Percentiles rank a stretch among this genome's conserved stretches.
phyloP scores from a whole-genome alignment of 2,329 filamentous ascomycete genomes.

The Nemania abortiva region DNA sequence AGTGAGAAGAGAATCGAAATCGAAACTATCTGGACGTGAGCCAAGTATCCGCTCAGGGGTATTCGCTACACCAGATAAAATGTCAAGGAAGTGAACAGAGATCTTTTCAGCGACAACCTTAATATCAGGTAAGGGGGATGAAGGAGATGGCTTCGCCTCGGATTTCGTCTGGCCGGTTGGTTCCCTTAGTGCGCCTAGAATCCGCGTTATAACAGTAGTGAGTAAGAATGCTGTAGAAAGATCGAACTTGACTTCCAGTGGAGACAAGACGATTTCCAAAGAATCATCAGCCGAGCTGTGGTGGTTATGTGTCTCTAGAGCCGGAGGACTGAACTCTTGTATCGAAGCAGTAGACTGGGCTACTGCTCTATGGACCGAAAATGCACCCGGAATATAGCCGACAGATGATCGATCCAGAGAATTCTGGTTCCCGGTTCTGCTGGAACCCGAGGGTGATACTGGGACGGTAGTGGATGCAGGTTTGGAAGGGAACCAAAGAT shows the following conservation, averaged over 20 bases:
- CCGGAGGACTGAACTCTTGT: slow-evolving; percentile 29
- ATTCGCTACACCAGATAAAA: slow-evolving; percentile 65
- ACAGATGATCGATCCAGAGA: slow-evolving; percentile 52
- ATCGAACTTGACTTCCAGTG: slow-evolving; percentile 66
- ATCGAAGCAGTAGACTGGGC: slow-evolving; percentile 43
- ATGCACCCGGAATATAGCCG: slow-evolving; percentile 71
- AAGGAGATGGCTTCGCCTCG: slow-evolving; percentile 38
- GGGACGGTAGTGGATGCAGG: slow-evolving; percentile 60
- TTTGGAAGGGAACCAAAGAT: slow-evolving; percentile 65
- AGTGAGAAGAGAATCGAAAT: slow-evolving; percentile 65
- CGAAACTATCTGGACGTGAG: slow-evolving; percentile 56
- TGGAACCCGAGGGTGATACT: slow-evolving; percentile 30
- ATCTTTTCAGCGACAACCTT: slow-evolving; percentile 63
- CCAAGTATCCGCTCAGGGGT: slow-evolving; percentile 61
- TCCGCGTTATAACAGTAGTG: slow-evolving; percentile 62
- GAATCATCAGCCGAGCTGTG: slow-evolving; percentile 49
- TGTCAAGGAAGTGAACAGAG: slow-evolving; percentile 68
- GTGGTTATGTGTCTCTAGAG: slow-evolving; percentile 24
- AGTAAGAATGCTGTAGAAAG: slow-evolving; percentile 68
- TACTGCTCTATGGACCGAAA: slow-evolving; percentile 61
- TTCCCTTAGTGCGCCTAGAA: slow-evolving; percentile 61
- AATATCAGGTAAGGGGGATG: slow-evolving; percentile 54
- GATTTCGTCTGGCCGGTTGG: slow-evolving; percentile 34
- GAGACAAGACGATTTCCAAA: slow-evolving; percentile 65
- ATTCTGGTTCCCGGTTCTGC: slow-evolving; percentile 11